Base-by-base conservation (phyloP, 371 early-diverging fungal species). In the Phascolomyces articulosus region DNA sequence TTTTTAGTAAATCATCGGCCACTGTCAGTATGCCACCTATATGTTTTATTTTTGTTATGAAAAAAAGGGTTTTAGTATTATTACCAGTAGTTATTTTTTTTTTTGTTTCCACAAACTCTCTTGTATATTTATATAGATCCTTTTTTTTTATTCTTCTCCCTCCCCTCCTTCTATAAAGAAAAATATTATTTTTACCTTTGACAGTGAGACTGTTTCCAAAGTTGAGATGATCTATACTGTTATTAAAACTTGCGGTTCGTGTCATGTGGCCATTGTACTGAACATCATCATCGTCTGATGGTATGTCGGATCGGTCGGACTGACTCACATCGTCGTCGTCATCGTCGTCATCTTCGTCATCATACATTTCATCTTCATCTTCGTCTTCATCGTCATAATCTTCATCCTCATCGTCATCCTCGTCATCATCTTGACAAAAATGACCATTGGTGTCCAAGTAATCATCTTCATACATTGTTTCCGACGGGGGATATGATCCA, bases 1-100 rank as follows among this genome's bases (percentile, higher is more conserved):
- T 93, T 49, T 94, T 92, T 34, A 92, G 82, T 51, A 93, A 86
- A 71, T 94, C 94, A 66, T 93, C 94, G 0, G 93, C 92, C 24
- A 93, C 93, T 7, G 94, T 92, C 60, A 95, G 83, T 54, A 90
- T 86, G 28, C 91, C 92, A 20, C 90, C 89, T 79, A 62, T 21
- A n/a, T 49, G 9, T n/a, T 21, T 24, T 21, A 7, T 49, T 49
- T 49, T n/a, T 49, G 7, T 49, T 13, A 16, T 29, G 31, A 29
- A 29, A 51, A 10, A n/a, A n/a, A n/a, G n/a, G n/a, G n/a, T n/a
- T n/a, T n/a, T n/a, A n/a, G n/a, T n/a, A n/a, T n/a, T n/a, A n/a
- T n/a, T n/a, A n/a, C n/a, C n/a, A n/a, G n/a, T n/a, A n/a, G n/a
- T n/a, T n/a, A n/a, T n/a, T n/a, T n/a, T n/a, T n/a, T n/a, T n/a